Base-by-base conservation (phyloP, 2,329 filamentous ascomycete genomes). In the Westerdykella ornata region DNA sequence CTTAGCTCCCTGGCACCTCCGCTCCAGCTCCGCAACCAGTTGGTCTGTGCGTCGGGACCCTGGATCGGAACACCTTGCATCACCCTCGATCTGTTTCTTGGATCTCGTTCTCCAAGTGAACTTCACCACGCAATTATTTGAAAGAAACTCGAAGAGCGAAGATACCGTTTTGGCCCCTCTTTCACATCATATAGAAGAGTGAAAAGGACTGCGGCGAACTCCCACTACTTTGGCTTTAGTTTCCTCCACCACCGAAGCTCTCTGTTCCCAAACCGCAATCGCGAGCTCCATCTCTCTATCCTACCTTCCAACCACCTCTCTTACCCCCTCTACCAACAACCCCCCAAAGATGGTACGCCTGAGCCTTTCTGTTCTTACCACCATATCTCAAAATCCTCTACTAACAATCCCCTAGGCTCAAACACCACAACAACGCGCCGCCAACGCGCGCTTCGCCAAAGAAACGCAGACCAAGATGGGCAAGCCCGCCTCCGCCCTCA, bases 341-440 rank as follows among this genome's bases (percentile, higher is more conserved):
- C 19, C 6, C 6, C 19, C 6, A 19, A 39, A 31, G 39, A 39
- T 39, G 36, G 37, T 38, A 39, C 14, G 17, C 19, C 13, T 17
- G 6, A 4, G 14, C 5, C 30, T 16, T n/a, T 12, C 13, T 32
- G 5, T 13, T 6, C 5, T 16, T 16, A 5, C 13, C 30, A 12
- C 5, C 6, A 5, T 32, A 14, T 17, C 8, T 33, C 4, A 17
- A 14, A 7, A 5, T n/a, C 30, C 8, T 33, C 8, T n/a, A n/a
- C 16, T 36, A 33, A 14, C 16, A 13, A 3, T 33, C 30, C 14
- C 32, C 17, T 41, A 88, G 85, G 84, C 81, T 55, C 85, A 90
- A 82, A 92, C 86, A 53, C 85, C 83, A 54, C 78, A 87, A 68
- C 87, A 92, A 73, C 82, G 86, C 66, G 80, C 80, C 60, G 81